Percentiles rank a stretch among this genome's conserved stretches.
These are phyloP conservation scores for Sarocladium kiliense DNA, from an alignment of 2,329 filamentous ascomycete species.

Conservation along the genomic window DNA sequence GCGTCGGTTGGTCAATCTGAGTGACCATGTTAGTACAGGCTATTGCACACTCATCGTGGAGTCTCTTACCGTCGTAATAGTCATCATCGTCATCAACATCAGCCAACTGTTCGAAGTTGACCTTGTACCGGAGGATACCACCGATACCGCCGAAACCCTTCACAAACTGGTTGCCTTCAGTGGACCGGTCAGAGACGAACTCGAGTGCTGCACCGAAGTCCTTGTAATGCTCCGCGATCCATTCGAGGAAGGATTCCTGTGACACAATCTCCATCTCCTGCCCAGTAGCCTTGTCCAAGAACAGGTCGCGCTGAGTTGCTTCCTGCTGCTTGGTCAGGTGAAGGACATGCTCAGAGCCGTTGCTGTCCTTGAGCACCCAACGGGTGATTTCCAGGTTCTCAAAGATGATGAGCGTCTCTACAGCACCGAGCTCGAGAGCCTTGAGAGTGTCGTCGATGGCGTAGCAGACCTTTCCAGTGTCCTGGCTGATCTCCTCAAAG, in stretches of 20 bases:
- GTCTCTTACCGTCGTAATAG: constrained; percentile 66
- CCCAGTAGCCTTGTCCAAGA: constrained; percentile 92
- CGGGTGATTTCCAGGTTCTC: constrained; percentile 95
- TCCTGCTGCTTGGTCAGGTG: constrained; percentile 83
- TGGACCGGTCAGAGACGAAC: constrained; percentile 96
- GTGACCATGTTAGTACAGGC: constrained; percentile 10
- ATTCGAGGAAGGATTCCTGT: constrained; percentile 93
- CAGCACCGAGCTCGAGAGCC: constrained; percentile 90
- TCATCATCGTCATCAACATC: constrained; percentile 92
- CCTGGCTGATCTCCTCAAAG: constrained; percentile 98
- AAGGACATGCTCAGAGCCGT: constrained; percentile 66
- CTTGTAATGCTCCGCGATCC: constrained; percentile 98
- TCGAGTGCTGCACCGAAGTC: constrained; percentile 94
- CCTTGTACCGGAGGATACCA: constrained; percentile 95
- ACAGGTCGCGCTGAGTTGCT: constrained; percentile 66
- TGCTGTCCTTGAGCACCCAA: constrained; percentile 79
- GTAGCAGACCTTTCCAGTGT: constrained; percentile 95
- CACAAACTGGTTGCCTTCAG: constrained; percentile 98
- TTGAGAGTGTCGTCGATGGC: constrained; percentile 97
- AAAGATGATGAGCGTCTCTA: constrained; percentile 91
- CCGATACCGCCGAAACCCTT: constrained; percentile 99
- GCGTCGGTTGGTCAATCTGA: constrained; percentile 83
- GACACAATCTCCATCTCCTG: constrained; percentile 95
- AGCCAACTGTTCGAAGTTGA: constrained; percentile 98
- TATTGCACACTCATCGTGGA: background rate